Evolutionary conservation across 2,329 filamentous ascomycete genomes (phyloP).

Genomic region (Calonectria honghensis): DNA sequence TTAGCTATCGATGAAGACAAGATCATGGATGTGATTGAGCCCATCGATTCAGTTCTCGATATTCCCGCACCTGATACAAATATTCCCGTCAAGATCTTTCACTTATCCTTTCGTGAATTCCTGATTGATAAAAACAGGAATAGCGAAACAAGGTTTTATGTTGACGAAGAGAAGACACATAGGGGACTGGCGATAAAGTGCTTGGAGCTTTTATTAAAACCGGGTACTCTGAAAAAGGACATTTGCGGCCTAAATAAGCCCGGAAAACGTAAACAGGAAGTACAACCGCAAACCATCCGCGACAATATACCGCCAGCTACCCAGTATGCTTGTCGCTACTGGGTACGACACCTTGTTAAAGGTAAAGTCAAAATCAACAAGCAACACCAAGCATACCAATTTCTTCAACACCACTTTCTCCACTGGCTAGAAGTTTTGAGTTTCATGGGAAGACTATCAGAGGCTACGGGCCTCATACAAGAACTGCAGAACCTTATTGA

Average conservation of each 20-base stretch:
- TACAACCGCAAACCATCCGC: not conserved
- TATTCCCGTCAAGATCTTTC: conserved; percentile 56
- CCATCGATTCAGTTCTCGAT: conserved; percentile 60
- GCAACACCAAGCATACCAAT: conserved; percentile 40
- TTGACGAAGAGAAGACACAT: conserved; percentile 31
- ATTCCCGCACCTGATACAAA: conserved; percentile 49
- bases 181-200: not conserved
- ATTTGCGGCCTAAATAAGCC: not conserved
- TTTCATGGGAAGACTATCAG: conserved; percentile 11
- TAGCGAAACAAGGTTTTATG: conserved; percentile 31
- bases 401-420: conserved; percentile 38
- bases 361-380: conserved; percentile 55
- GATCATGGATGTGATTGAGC: conserved; percentile 51
- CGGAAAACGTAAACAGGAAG: conserved; percentile 10
- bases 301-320: conserved; percentile 48
- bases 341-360: conserved; percentile 48
- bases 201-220: not conserved
- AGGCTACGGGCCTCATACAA: conserved; percentile 22
- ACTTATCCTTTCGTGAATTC: conserved; percentile 63
- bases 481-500: conserved; percentile 23
- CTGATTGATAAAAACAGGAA: conserved; percentile 50
- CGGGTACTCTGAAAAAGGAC: not conserved
- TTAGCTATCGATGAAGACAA: not conserved
- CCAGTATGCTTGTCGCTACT: conserved; percentile 51
- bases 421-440: conserved; percentile 46